These are phyloP conservation scores for Eutrema salsugineum DNA, from an alignment of 441 rosid genomes.

Conservation along the genomic window DNA sequence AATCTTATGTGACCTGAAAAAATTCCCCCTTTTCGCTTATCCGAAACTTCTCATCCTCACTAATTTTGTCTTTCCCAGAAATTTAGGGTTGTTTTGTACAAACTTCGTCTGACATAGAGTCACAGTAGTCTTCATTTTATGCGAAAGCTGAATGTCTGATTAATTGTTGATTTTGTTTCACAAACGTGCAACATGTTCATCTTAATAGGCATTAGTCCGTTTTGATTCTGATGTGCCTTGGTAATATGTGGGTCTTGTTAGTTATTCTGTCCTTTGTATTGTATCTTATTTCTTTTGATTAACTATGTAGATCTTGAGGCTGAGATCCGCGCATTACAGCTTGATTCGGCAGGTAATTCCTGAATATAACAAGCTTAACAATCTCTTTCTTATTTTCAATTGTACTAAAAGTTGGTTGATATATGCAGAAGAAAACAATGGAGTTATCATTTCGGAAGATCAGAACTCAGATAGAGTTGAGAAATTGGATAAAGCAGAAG, in stretches of 20 bases:
- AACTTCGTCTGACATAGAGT: not conserved
- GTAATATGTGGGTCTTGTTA: not conserved
- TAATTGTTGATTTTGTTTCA: not conserved
- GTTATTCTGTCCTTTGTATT: not conserved
- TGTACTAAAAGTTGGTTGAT: not conserved
- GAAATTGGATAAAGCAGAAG: not conserved
- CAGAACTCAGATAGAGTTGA: conserved; percentile 19
- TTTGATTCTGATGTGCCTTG: not conserved
- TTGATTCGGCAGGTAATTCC: conserved; percentile 29
- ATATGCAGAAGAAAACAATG: conserved; percentile 25
- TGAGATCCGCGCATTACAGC: conserved; percentile 34
- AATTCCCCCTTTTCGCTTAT: no score
- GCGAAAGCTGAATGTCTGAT: not conserved
- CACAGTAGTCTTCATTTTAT: not conserved
- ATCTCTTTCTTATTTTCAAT: not conserved
- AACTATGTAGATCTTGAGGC: conserved; percentile 33
- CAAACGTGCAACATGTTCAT: not conserved
- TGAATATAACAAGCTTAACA: not conserved
- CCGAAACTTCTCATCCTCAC: no score
- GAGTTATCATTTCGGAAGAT: conserved; percentile 1
- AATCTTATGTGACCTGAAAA: not conserved
- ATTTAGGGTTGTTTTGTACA: not conserved
- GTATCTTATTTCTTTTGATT: not conserved
- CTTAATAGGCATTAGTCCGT: not conserved
- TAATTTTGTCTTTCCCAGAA: no score